phyloP scores from a whole-genome alignment of 1,284 basidiomycete species.

The Ceratobasidium sp. region DNA sequence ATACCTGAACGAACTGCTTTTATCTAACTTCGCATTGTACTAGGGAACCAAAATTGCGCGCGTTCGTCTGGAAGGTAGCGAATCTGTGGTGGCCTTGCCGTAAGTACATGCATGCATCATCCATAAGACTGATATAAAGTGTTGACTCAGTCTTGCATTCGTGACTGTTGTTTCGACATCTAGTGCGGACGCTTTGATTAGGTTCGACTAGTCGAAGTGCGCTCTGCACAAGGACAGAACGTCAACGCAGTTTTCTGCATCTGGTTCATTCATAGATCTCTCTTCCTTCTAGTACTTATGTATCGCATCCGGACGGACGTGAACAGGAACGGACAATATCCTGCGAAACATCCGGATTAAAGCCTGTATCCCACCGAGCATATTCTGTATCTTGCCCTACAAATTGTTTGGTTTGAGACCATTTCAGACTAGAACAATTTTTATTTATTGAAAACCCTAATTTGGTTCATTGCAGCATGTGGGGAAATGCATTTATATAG shows the following conservation, averaged over 20 bases:
- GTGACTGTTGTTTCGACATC: conserved; percentile 7
- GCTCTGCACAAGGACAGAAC: conserved; percentile 26
- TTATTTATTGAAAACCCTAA: conserved; percentile 38
- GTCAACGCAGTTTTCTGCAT: conserved; percentile 10
- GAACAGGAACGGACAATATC: conserved; percentile 31
- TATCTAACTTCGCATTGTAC: neutral
- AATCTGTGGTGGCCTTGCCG: conserved; percentile 27
- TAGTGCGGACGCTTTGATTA: conserved; percentile 33
- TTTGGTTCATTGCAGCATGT: neutral
- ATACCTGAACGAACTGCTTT: neutral
- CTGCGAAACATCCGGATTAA: conserved; percentile 19
- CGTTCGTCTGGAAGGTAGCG: conserved; percentile 24
- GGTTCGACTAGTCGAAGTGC: neutral
- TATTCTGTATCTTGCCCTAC: conserved; percentile 27
- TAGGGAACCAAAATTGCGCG: conserved; percentile 41
- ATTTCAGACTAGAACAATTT: conserved; percentile 8
- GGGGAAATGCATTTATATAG: neutral
- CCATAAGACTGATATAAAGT: conserved; percentile 17
- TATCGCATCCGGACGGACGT: conserved; percentile 29
- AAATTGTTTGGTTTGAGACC: conserved; percentile 44
- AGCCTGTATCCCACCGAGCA: conserved; percentile 25
- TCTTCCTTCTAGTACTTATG: conserved; percentile 24
- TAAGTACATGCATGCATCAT: conserved; percentile 7
- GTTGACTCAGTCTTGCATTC: conserved; percentile 40
- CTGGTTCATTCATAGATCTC: conserved; percentile 17